A percentile compares a stretch with the other conserved stretches of the same genome.
Conservation (phyloP, 257 asterid genomes). For the Solanum clarkiae region DNA sequence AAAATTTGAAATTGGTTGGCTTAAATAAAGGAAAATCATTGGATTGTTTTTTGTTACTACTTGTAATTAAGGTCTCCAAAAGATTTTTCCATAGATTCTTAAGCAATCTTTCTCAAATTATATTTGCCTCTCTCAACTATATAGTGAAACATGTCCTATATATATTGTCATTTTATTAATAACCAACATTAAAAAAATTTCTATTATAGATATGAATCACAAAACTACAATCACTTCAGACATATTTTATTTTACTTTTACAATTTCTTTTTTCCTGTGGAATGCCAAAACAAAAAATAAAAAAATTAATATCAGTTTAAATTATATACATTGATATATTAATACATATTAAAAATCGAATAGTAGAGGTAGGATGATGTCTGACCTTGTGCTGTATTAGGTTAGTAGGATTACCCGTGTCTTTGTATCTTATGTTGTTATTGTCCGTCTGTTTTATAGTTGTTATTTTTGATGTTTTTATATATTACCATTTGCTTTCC, state of each 20-base stretch:
- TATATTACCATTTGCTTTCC: no score
- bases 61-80: not conserved
- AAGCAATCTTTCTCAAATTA: not conserved
- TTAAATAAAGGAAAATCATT: not conserved
- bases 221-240: not conserved
- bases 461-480: no score
- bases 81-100: not conserved
- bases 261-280: not conserved
- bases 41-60: not conserved
- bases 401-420: no score
- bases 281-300: no score
- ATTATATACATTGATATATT: no score
- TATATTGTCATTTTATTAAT: not conserved
- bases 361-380: no score
- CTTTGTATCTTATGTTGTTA: no score
- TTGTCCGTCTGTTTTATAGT: no score
- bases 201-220: not conserved
- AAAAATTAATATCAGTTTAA: no score
- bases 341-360: no score
- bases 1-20: not conserved
- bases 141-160: not conserved
- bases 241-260: not conserved
- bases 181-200: not conserved
- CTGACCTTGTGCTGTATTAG: no score
- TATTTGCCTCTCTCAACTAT: not conserved